Evolutionary conservation across 2,329 filamentous ascomycete species (phyloP).

Genomic region (Cyphellophora attinorum): DNA sequence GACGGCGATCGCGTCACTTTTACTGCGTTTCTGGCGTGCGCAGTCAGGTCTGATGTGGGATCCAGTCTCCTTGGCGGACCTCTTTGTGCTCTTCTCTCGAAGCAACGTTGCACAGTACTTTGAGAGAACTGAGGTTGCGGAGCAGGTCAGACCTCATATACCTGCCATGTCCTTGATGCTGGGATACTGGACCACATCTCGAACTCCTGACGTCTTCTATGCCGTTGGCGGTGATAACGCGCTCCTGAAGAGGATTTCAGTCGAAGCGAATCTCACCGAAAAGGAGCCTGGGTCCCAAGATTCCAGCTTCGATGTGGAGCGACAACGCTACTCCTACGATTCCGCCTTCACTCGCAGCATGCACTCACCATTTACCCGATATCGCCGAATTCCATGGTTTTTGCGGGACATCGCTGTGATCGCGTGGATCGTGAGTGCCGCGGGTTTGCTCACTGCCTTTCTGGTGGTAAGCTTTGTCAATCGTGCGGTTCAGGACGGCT

Average conservation of each 20-base stretch:
- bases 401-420: slow-evolving; percentile 59
- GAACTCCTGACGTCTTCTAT: slow-evolving; percentile 63
- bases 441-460: slow-evolving; percentile 58
- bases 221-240: slow-evolving; percentile 60
- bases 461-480: slow-evolving; percentile 71
- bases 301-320: slow-evolving; percentile 30
- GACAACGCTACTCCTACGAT: slow-evolving; percentile 25
- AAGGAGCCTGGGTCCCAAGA: slow-evolving; percentile 13
- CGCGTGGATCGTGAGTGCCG: slow-evolving; percentile 51
- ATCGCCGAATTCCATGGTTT: slow-evolving; percentile 68
- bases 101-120: slow-evolving; percentile 72
- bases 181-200: slow-evolving; percentile 75
- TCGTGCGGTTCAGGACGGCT: slow-evolving; percentile 57
- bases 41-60: slow-evolving; percentile 80
- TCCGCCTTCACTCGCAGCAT: slow-evolving; percentile 42
- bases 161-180: slow-evolving; percentile 56
- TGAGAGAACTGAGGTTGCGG: slow-evolving; percentile 55
- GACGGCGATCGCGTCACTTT: slow-evolving; percentile 46
- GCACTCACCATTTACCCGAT: slow-evolving; percentile 44
- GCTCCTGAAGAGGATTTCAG: slow-evolving; percentile 40
- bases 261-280: slow-evolving; percentile 32
- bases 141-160: slow-evolving; percentile 36
- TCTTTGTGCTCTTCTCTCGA: slow-evolving; percentile 66
- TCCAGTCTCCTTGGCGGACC: slow-evolving; percentile 68
- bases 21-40: slow-evolving; percentile 54